Base-by-base conservation (phyloP, 306 rosid species). In the Senna tora region DNA sequence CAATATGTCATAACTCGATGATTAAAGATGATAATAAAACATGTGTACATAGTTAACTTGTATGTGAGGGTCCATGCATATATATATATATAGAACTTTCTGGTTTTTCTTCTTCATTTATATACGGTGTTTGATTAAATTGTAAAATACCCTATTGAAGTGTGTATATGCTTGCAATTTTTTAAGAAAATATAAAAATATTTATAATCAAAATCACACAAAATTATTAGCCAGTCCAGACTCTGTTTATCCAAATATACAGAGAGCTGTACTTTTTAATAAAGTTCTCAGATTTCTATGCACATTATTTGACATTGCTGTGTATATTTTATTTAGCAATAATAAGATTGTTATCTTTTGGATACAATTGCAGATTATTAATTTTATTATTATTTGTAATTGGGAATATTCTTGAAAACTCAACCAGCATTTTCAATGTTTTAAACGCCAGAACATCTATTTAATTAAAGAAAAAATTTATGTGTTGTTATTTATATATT, bases 331-430 rank as follows among this genome's bases (percentile, higher is more conserved):
- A 50, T 33, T 8, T 12, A 0, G 14, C 47, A 7, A 21, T 42
- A n/a, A 67, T 30, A 3, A 67, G 72, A 67, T 67, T 67, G 28
- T 46, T 67, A 7, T 30, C 16, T 32, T 21, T 16, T 30, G 43
- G 72, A 47, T 28, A 30, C 47, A 67, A 47, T 46, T 28, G 45
- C 30, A 49, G 30, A 16, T 39, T 32, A 28, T 25, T 46, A 6
- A n/a, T 15, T 2, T 14, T 22, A 6, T 25, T 3, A 25, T 66
- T 6, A 4, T 20, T 9, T 8, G 14, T 15, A 16, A 4, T 5
- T 4, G 38, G 54, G 72, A 32, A 67, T 67, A 49, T 67, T 67
- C 58, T 30, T 7, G 30, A 5, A 30, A 47, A 49, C 45, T 32
- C 32, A 66, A 49, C 22, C 36, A 19, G 30, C 41, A 30, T 49